A percentile compares a stretch with the other conserved stretches of the same genome.
These are phyloP conservation scores for Schizosaccharomyces versatilis DNA, from an alignment of 1,139 yeast genomes.

Conservation along the genomic window DNA sequence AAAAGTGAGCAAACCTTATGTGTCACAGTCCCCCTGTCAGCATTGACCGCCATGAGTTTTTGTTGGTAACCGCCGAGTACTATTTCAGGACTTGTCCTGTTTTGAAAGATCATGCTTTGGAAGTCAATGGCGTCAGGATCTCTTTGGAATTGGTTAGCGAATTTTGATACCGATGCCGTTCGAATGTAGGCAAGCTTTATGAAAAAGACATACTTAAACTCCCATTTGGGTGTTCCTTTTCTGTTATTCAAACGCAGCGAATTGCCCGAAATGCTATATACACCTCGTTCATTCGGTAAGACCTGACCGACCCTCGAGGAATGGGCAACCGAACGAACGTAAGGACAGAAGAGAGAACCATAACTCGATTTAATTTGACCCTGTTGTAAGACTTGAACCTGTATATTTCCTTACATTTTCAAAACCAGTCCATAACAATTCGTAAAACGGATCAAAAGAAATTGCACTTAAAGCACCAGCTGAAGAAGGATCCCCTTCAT, in stretches of 20 bases:
- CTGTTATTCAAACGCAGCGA: constrained; percentile 20
- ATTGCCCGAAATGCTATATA: constrained; percentile 17
- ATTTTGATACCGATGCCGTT: not conserved
- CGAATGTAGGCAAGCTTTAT: too few species aligned
- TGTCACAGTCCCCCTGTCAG: constrained; percentile 28
- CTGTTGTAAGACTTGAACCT: constrained; percentile 14
- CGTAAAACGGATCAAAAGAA: constrained; percentile 46
- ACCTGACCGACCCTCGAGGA: constrained; percentile 18
- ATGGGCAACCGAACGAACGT: constrained; percentile 23
- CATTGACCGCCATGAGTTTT: constrained; percentile 36
- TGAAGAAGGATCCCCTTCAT: not conserved
- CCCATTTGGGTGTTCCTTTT: constrained; percentile 18
- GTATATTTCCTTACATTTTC: constrained; percentile 20
- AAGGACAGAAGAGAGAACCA: constrained; percentile 23
- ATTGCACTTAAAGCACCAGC: constrained; percentile 17
- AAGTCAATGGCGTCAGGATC: constrained; percentile 18
- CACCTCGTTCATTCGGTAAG: constrained; percentile 19
- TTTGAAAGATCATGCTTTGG: constrained; percentile 17
- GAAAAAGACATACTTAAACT: constrained; percentile 11
- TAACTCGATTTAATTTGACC: constrained; percentile 30
- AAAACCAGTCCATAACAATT: constrained; percentile 77
- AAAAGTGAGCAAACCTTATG: constrained; percentile 13
- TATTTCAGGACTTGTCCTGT: constrained; percentile 22
- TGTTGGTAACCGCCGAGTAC: constrained; percentile 28
- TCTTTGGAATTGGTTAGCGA: constrained; percentile 19